These are phyloP conservation scores for Metrosideros polymorpha DNA, from an alignment of 441 rosid species.

Conservation along the genomic window DNA sequence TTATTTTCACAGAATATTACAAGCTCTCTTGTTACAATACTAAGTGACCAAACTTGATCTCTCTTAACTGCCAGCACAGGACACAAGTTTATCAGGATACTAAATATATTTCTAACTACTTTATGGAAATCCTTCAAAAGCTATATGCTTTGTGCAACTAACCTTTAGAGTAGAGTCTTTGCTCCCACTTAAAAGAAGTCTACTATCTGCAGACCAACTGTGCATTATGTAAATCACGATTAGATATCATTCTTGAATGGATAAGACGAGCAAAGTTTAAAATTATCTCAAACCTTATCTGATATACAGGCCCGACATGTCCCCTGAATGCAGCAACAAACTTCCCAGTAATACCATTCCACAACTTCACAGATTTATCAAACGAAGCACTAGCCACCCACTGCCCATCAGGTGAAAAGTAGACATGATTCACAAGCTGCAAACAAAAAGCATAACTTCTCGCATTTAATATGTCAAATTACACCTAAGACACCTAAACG, in stretches of 20 bases:
- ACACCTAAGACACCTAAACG: not conserved
- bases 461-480: not conserved
- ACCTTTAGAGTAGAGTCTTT: slow-evolving; percentile 98
- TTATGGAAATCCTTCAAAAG: not conserved
- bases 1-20: not conserved
- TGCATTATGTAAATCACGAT: not conserved
- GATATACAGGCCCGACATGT: slow-evolving; percentile 97
- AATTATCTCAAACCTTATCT: slow-evolving; percentile 49
- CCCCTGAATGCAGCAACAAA: slow-evolving; percentile 88
- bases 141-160: not conserved
- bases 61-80: not conserved
- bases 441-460: slow-evolving; percentile 9
- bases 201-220: slow-evolving; percentile 99
- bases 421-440: slow-evolving; percentile 96
- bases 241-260: not conserved
- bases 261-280: not conserved
- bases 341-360: slow-evolving; percentile 90
- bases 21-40: not conserved
- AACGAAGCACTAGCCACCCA: slow-evolving; percentile 99
- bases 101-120: not conserved
- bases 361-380: slow-evolving; percentile 87
- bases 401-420: slow-evolving; percentile 95
- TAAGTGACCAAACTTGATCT: not conserved
- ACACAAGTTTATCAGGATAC: not conserved
- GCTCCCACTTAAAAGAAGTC: slow-evolving; percentile 96